A percentile compares a stretch with the other conserved stretches of the same genome.
These are phyloP conservation scores for Xylaria sp. DNA, from an alignment of 2,329 filamentous ascomycete genomes.

Conservation along the genomic window DNA sequence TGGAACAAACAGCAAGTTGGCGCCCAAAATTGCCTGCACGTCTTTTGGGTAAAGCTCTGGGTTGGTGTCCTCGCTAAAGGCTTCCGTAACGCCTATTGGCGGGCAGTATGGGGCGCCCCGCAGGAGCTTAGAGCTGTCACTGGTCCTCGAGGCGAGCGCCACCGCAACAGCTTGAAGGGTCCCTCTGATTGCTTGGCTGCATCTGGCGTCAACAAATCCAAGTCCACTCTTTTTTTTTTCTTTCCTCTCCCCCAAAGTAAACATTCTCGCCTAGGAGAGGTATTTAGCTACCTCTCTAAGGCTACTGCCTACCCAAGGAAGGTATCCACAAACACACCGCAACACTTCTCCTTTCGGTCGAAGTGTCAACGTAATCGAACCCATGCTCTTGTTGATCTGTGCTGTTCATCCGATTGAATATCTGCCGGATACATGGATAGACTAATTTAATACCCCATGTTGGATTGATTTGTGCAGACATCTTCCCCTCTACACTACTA, in stretches of 20 bases:
- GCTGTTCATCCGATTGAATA: conserved; percentile 11
- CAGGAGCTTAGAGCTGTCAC: conserved; percentile 31
- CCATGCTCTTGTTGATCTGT: conserved; percentile 29
- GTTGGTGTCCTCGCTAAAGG: conserved; percentile 18
- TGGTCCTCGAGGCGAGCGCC: conserved; percentile 16
- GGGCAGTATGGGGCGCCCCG: conserved; percentile 20
- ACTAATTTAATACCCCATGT: conserved; percentile 5
- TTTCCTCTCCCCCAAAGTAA: conserved; percentile 27
- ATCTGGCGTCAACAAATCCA: conserved; percentile 34
- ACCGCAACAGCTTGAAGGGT: conserved; percentile 19
- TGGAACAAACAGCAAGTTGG: not conserved
- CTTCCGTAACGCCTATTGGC: conserved; percentile 10
- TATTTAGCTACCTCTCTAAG: not conserved
- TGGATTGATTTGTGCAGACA: conserved; percentile 21
- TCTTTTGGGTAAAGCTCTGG: conserved; percentile 9
- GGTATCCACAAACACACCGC: conserved; percentile 29
- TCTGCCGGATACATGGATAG: conserved; percentile 7
- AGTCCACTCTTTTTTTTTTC: conserved; percentile 34
- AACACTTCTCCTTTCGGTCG: conserved; percentile 24
- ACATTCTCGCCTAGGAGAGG: conserved; percentile 1
- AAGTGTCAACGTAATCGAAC: conserved; percentile 22
- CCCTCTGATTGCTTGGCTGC: conserved; percentile 14
- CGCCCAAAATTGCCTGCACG: conserved; percentile 12
- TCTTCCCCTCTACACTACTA: conserved; percentile 7
- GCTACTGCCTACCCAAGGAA: not conserved